A percentile compares a stretch with the other conserved stretches of the same genome.
These are phyloP conservation scores for Pythium oligandrum DNA, from an alignment of 352 stramenopile species.

Conservation along the genomic window DNA sequence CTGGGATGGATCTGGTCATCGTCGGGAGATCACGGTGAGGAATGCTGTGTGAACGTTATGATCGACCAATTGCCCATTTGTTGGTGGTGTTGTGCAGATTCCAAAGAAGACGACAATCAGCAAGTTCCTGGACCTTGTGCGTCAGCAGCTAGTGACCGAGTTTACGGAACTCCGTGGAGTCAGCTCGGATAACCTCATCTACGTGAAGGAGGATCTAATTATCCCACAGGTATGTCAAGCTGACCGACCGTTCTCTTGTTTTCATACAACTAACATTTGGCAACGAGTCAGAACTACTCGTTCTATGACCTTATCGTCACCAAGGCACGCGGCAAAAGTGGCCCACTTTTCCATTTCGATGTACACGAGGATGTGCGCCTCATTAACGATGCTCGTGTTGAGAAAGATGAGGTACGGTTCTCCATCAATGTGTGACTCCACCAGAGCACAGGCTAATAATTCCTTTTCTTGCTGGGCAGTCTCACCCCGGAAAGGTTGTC, in stretches of 20 bases:
- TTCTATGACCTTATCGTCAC: constrained; percentile 99
- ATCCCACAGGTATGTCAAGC: constrained; percentile 84
- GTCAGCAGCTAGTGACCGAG: constrained; percentile 87
- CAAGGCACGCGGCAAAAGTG: constrained; percentile 96
- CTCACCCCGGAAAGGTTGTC: constrained; percentile 97
- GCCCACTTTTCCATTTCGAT: constrained; percentile 97
- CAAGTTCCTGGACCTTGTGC: constrained; percentile 83
- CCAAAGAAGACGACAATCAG: constrained; percentile 92
- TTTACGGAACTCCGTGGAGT: constrained; percentile 92
- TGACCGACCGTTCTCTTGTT: background rate
- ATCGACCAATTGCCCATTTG: background rate
- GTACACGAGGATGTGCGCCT: constrained; percentile 92
- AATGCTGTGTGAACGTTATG: background rate
- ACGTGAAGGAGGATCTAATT: constrained; percentile 99
- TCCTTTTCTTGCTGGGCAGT: constrained; percentile 29
- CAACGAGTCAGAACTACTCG: constrained; percentile 83
- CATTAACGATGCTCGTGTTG: constrained; percentile 91
- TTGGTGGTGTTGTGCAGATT: constrained; percentile 28
- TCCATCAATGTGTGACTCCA: no score
- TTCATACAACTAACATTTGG: background rate
- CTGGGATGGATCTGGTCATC: constrained; percentile 97
- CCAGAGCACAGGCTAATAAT: no score
- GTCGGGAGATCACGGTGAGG: constrained; percentile 83
- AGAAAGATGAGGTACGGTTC: constrained; percentile 91
- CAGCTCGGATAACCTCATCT: constrained; percentile 93